phyloP scores from a whole-genome alignment of 78 protist genomes.

The slime mould (Dictyostelium discoideum) region dicty_2.7 NC_007088.5:2952501-2953000 shows the following conservation, averaged over 20 bases:
- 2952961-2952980: slow-evolving; percentile 22
- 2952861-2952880: slow-evolving; percentile 51
- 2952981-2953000: background rate
- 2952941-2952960: slow-evolving; percentile 73
- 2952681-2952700: background rate
- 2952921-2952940: background rate
- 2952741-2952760: background rate
- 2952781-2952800: background rate
- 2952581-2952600: slow-evolving; percentile 37
- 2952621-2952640: slow-evolving; percentile 9
- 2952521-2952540: slow-evolving; percentile 34
- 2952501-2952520: slow-evolving; percentile 19
- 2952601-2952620: background rate
- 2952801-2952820: slow-evolving; percentile 40
- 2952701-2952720: background rate
- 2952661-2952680: background rate
- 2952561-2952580: slow-evolving; percentile 7
- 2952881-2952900: background rate
- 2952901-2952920: slow-evolving; percentile 35
- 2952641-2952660: slow-evolving; percentile 47
- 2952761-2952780: slow-evolving; percentile 18
- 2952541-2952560: slow-evolving; percentile 29
- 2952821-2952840: slow-evolving; percentile 43
- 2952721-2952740: background rate
- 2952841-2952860: slow-evolving; percentile 50